Base-by-base conservation (phyloP, 805 yeast genomes). In the Lipomyces kockii region DNA sequence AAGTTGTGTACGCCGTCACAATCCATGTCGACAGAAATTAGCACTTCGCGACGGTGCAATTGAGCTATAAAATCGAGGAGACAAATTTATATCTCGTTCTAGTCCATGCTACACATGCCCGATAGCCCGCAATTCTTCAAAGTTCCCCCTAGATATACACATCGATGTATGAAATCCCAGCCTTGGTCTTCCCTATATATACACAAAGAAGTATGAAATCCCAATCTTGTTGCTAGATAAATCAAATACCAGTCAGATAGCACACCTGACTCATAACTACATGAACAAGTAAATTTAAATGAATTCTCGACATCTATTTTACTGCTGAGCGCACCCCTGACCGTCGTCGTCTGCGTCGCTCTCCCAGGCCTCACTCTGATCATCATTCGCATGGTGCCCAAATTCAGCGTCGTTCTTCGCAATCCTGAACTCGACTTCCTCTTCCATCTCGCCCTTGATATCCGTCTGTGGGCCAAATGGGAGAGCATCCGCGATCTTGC, bases 401-500 rank as follows among this genome's bases (percentile, higher is more conserved):
- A n/a, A 17, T 63, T 63, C 60, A 63, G 62, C 20, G 63, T 58
- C 27, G 69, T 12, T 17, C 32, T 11, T 60, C 32, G 49, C 34
- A 7, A 62, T 53, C 8, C 14, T 51, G 35, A 29, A 64, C 34
- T 35, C 63, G 22, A 60, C 69, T 17, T 61, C 69, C 27, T 67
- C 69, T 22, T 51, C 68, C 22, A 60, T 61, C 35, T 58, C 54
- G 43, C 66, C 32, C 17, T 52, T 54, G 29, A 53, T 27, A 27
- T 52, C 54, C 54, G 61, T 39, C 55, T 22, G 14, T 54, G 46
- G 43, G 60, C 70, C 56, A 22, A 66, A 66, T 2, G 78, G 75
- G 34, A 76, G 67, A 53, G 75, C 56, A 58, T 74, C 70, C 14
- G 65, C 61, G 3, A 76, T 61, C 55, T 69, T 73, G 17, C 73